Conservation (phyloP, 73 alveolate species). For the Diophrys sp. region DNA sequence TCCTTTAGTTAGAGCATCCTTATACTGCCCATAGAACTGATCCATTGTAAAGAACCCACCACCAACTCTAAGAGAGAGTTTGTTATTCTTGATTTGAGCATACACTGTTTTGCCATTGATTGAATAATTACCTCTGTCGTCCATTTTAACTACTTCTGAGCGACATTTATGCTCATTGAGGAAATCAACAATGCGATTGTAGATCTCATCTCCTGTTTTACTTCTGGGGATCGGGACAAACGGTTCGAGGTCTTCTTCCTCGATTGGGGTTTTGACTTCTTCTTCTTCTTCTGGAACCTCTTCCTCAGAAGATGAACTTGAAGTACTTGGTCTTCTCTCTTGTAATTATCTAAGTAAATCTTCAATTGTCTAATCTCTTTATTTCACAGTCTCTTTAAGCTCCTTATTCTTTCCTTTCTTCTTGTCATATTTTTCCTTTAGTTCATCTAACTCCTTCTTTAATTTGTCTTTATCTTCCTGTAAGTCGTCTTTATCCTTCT, state of each 20-base stretch:
- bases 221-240: not conserved
- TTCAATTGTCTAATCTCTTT: no score
- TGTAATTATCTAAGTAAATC: no score
- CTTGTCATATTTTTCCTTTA: no score
- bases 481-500: no score
- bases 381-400: no score
- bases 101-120: not conserved
- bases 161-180: not conserved
- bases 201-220: not conserved
- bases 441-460: no score
- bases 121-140: not conserved
- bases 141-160: not conserved
- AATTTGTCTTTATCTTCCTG: no score
- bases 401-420: no score
- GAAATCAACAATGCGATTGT: not conserved
- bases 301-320: no score
- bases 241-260: not conserved
- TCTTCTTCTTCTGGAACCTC: not conserved
- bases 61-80: not conserved
- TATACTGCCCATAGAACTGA: not conserved
- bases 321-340: no score
- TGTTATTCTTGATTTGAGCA: no score
- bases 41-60: not conserved
- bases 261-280: not conserved
- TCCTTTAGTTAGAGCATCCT: not conserved